These are phyloP conservation scores for Neostapfia colusana DNA, from an alignment of 176 grass and related monocot species.

Conservation along the genomic window DNA sequence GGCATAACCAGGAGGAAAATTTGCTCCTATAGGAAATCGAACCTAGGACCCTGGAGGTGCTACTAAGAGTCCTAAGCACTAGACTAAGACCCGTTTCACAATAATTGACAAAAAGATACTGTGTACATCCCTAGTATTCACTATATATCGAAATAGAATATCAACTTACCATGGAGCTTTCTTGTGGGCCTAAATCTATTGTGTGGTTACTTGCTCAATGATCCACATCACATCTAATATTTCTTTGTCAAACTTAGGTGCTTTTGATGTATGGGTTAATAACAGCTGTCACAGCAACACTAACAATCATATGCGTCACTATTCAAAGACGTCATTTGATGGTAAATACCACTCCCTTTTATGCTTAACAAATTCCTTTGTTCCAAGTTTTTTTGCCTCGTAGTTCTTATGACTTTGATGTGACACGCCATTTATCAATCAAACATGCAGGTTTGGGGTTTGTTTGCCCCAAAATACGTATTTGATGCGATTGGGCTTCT, in stretches of 20 bases:
- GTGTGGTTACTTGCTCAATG: constrained; percentile 23
- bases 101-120: constrained; percentile 13
- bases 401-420: not conserved
- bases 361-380: not conserved
- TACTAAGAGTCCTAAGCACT: no score
- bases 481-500: constrained; percentile 86
- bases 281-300: constrained; percentile 63
- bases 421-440: not conserved
- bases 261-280: constrained; percentile 90
- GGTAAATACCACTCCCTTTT: constrained; percentile 42
- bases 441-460: constrained; percentile 90
- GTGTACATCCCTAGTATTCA: not conserved
- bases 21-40: no score
- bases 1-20: no score
- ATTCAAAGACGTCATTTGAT: constrained; percentile 98
- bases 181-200: not conserved
- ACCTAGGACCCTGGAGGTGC: no score
- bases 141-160: not conserved
- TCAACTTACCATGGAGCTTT: constrained; percentile 12
- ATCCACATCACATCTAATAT: constrained; percentile 19
- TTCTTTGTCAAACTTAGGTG: constrained; percentile 50
- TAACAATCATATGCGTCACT: constrained; percentile 74
- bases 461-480: constrained; percentile 98
- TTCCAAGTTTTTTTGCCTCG: not conserved
- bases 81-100: no score